Evolutionary conservation across 2,329 filamentous ascomycete species (phyloP), one percentile per base, ranked within the genome.

Genomic region (Grosmannia penicillata): DNA sequence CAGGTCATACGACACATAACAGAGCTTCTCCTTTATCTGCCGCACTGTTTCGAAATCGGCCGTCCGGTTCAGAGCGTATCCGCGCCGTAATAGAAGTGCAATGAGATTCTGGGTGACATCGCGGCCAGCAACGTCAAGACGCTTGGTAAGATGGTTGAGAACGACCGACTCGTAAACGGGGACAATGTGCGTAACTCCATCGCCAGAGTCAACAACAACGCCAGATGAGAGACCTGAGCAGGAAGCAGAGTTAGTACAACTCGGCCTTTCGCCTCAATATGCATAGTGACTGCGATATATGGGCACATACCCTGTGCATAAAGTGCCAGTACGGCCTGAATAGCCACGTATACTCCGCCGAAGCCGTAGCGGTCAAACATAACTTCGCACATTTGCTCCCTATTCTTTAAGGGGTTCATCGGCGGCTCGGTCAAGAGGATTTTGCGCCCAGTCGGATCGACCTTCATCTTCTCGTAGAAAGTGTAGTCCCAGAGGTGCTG

Each of bases 21-120:
- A 96, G 37, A 98, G 81, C 71, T 98, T 98, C 70, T 98, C 91
- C 67, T 98, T 98, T 68, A 98, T 96, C 60, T 96, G 89, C 45
- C 91, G 82, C 40, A 98, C 91, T 4, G 91, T 98, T 63, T 98
- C 91, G 60, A 98, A 98, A 59, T 98, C 91, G 56, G 91, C 91
- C 11, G 91, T 98, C 58, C 91, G 78, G 74, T 98, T 98, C 45
- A 98, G 76, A 26, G 91, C 86, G 60, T 98, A 98, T 32, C 91
- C 91, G 49, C 91, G 78, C 53, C 91, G 84, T 41, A 94, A 74
- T 17, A 98, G 78, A 36, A 98, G 78, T 36, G 86, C 85, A 59
- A 98, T 98, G 47, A 98, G 73, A 61, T 98, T 96, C 53, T 89
- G 82, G n/a, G 91, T 98, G 38, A 98, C 91, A 54, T 98, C 91